Conservation (phyloP, 768 basidiomycete genomes). For the Boletus reticulatus region DNA sequence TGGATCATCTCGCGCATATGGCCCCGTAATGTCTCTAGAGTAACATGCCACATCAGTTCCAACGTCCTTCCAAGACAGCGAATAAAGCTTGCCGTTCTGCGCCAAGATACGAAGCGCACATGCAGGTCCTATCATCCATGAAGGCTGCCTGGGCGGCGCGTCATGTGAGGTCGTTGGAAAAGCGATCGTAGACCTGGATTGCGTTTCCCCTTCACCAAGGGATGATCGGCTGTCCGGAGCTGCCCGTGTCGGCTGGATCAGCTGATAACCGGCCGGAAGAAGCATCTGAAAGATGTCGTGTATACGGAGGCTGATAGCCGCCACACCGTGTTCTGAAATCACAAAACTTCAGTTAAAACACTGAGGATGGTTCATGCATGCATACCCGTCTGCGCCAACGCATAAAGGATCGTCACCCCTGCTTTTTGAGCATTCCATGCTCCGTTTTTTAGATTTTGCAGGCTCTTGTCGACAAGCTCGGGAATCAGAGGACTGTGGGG, state of each 20-base stretch:
- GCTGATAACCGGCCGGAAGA: not conserved
- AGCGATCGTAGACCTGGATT: no score
- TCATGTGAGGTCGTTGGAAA: not conserved
- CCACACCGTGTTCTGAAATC: not conserved
- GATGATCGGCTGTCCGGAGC: no score
- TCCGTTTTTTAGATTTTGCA: not conserved
- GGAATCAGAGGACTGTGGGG: constrained; percentile 1
- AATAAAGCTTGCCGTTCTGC: constrained; percentile 5
- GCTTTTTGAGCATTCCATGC: constrained; percentile 22
- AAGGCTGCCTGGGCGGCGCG: constrained; percentile 5
- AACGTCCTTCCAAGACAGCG: not conserved
- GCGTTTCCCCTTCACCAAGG: no score
- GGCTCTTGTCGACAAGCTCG: constrained; percentile 11
- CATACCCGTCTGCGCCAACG: constrained; percentile 21
- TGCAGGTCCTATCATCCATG: constrained; percentile 19
- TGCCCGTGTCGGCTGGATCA: not conserved
- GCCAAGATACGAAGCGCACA: constrained; percentile 18
- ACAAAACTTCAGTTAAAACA: not conserved
- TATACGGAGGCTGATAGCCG: not conserved
- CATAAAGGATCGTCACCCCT: constrained; percentile 22
- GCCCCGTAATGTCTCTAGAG: constrained; percentile 10
- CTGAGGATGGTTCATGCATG: not conserved
- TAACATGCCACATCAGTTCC: not conserved
- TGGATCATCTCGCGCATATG: not conserved
- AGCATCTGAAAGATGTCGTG: not conserved